Base-by-base conservation (phyloP, 2,329 filamentous ascomycete genomes). In the Xylaria polymorpha region DNA sequence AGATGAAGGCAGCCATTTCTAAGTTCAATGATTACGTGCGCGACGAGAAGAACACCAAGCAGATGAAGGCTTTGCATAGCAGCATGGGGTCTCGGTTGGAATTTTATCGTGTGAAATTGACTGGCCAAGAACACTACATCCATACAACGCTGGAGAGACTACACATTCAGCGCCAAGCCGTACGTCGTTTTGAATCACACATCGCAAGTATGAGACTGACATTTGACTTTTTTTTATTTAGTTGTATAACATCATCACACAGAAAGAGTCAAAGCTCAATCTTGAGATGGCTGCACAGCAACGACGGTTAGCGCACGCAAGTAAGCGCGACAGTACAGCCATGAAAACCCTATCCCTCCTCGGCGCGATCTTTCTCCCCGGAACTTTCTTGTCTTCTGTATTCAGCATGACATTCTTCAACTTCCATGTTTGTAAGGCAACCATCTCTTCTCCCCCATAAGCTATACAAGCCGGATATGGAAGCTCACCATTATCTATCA, bases 351-450 rank as follows among this genome's bases (percentile, higher is more conserved):
- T 91, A 46, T 90, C 88, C 0, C 83, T 91, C 0, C 85, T 91
- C 64, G 89, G 88, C 35, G 87, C 88, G 48, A 81, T 91, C 48
- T 91, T 91, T 73, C 80, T 91, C 6, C 88, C 88, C 0, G 88
- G 88, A 1, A 90, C 88, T 0, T 89, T 86, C 71, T 82, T 91
- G 20, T 85, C 88, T 9, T 90, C 88, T 0, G 81, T 91, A 29
- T 91, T 91, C 73, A 86, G 85, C 81, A 91, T 90, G 87, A 87
- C 87, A 0, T 91, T 91, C 76, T 91, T 91, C 80, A 85, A 90
- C 78, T 90, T 90, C 72, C 84, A 85, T 71, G 79, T 81, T 46
- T 79, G 83, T 83, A 76, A 70, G 78, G 76, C 25, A 44, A 3
- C 35, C 22, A 22, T 25, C 25, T 37, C 32, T 46, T 29, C 37